These are phyloP conservation scores for Durotheca rogersii DNA, from an alignment of 495 filamentous ascomycete genomes.

Conservation along the genomic window DNA sequence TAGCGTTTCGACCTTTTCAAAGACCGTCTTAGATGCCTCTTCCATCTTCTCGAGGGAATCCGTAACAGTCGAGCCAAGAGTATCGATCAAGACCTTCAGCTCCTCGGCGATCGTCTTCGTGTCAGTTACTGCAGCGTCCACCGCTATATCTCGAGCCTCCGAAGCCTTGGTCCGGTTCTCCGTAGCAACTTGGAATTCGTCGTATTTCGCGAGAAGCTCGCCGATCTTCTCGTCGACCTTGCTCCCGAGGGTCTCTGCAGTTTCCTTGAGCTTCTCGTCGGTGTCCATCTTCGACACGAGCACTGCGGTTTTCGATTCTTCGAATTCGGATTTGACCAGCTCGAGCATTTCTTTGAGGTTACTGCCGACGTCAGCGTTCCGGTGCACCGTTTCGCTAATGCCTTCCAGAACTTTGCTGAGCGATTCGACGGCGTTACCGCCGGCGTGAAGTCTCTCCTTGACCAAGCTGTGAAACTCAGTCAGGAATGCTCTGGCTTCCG, in stretches of 20 bases:
- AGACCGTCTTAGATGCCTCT: conserved; percentile 80
- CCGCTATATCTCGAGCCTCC: conserved; percentile 63
- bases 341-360: conserved; percentile 81
- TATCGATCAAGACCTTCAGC: conserved; percentile 77
- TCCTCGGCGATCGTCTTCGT: conserved; percentile 83
- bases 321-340: conserved; percentile 75
- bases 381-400: conserved; percentile 59
- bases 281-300: conserved; percentile 69
- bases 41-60: conserved; percentile 81
- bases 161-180: conserved; percentile 68
- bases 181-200: conserved; percentile 69
- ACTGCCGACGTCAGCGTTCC: conserved; percentile 52
- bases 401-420: conserved; percentile 61
- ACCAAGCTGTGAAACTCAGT: conserved; percentile 52
- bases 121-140: conserved; percentile 66
- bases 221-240: conserved; percentile 81
- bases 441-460: conserved; percentile 53
- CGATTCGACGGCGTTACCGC: conserved; percentile 48
- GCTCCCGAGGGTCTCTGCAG: conserved; percentile 65
- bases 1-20: conserved; percentile 73
- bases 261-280: conserved; percentile 72
- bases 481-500: conserved; percentile 52
- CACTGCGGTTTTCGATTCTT: conserved; percentile 67
- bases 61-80: conserved; percentile 78
- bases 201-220: conserved; percentile 76